phyloP scores from a whole-genome alignment of 331 rosid genomes.

The Rosa hybrid region DNA sequence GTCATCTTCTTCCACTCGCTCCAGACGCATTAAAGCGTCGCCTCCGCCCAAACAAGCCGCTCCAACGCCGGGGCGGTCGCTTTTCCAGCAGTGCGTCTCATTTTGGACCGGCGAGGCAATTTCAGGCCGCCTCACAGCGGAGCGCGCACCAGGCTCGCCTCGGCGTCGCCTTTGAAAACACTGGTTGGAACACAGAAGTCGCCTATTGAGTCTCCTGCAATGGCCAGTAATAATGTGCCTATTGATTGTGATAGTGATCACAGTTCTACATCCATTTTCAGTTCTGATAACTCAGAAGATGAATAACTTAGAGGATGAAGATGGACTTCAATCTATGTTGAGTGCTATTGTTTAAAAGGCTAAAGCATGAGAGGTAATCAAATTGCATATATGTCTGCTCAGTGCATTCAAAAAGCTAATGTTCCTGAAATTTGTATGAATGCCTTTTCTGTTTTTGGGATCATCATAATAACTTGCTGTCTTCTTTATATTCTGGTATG shows the following conservation, averaged over 20 bases:
- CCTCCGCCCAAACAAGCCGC: too few species aligned
- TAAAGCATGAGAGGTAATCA: background rate
- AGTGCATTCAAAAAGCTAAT: background rate
- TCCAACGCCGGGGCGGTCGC: too few species aligned
- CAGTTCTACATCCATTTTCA: background rate
- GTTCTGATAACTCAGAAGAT: background rate
- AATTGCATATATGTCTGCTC: background rate
- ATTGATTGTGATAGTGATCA: background rate
- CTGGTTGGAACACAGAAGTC: background rate
- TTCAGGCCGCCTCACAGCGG: too few species aligned
- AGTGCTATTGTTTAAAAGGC: background rate
- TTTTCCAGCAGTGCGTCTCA: too few species aligned
- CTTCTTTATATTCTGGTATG: background rate
- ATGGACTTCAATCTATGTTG: background rate
- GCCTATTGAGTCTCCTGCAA: background rate
- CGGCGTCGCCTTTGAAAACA: too few species aligned
- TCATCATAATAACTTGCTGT: background rate
- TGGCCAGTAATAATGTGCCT: background rate
- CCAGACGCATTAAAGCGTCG: too few species aligned
- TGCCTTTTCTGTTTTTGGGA: background rate
- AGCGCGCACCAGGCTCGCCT: too few species aligned
- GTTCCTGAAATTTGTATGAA: background rate
- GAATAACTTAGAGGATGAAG: background rate
- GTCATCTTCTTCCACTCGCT: too few species aligned
- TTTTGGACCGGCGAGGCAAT: too few species aligned